phyloP scores from a whole-genome alignment of 768 basidiomycete species.

The Tricholoma flavovirens region DNA sequence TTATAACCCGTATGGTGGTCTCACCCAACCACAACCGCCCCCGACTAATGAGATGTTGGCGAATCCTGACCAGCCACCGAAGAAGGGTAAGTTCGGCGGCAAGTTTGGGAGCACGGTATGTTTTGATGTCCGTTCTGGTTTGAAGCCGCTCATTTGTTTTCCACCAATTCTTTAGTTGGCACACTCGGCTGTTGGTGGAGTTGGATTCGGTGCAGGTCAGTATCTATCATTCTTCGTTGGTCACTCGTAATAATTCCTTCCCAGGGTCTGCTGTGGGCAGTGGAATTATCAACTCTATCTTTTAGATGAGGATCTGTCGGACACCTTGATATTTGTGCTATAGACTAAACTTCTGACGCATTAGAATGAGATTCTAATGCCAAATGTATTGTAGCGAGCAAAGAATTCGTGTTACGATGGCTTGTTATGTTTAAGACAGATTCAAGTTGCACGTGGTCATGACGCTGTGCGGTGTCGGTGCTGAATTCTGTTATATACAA shows the following conservation, averaged over 20 bases:
- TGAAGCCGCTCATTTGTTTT: not conserved
- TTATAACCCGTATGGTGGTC: slow-evolving; percentile 41
- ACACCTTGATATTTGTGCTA: too few species aligned
- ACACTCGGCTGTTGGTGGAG: slow-evolving; percentile 60
- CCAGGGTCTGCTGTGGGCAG: slow-evolving; percentile 44
- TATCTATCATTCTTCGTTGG: slow-evolving; percentile 2
- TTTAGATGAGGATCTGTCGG: slow-evolving; percentile 2
- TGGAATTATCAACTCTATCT: slow-evolving; percentile 44
- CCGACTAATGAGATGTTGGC: slow-evolving; percentile 31
- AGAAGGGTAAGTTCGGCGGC: slow-evolving; percentile 52
- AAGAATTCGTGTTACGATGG: too few species aligned
- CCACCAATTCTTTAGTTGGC: slow-evolving; percentile 36
- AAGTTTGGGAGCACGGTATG: slow-evolving; percentile 53
- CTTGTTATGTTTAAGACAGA: too few species aligned
- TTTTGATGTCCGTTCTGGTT: slow-evolving; percentile 3
- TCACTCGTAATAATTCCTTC: not conserved
- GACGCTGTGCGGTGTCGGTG: not conserved
- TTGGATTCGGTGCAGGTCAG: slow-evolving; percentile 72
- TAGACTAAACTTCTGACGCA: too few species aligned
- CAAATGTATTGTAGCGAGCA: not conserved
- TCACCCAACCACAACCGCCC: slow-evolving; percentile 32
- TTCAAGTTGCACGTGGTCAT: not conserved
- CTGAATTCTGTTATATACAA: not conserved
- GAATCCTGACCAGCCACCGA: slow-evolving; percentile 37
- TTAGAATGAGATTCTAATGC: not conserved